Conservation (phyloP, 768 basidiomycete genomes). For the Hygrocybe punicea region DNA sequence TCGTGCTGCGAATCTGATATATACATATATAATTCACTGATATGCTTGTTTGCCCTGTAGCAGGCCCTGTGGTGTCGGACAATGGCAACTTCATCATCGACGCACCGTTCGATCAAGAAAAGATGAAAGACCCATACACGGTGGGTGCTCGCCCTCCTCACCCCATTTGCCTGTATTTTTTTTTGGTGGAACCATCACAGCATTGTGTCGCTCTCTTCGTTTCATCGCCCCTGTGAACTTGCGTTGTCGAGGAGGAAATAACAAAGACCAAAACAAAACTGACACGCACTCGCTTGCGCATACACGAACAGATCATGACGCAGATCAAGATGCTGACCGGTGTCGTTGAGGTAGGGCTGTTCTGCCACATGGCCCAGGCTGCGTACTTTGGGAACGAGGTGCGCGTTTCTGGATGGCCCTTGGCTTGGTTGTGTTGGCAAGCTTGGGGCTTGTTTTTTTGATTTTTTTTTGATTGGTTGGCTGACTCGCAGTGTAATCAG, state of each 20-base stretch:
- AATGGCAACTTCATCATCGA: constrained; percentile 99
- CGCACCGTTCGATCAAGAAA: constrained; percentile 75
- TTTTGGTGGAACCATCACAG: too few species aligned
- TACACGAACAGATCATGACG: constrained; percentile 55
- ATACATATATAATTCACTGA: neutral
- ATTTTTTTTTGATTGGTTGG: neutral
- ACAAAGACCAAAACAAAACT: neutral
- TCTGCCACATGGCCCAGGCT: constrained; percentile 86
- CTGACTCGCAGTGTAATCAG: constrained; percentile 31
- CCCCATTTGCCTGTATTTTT: too few species aligned
- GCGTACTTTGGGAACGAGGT: constrained; percentile 96
- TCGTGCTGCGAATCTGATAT: neutral
- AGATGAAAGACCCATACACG: constrained; percentile 62
- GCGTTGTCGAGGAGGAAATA: too few species aligned
- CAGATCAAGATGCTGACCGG: constrained; percentile 93
- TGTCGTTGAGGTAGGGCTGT: constrained; percentile 98
- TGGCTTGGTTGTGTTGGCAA: too few species aligned
- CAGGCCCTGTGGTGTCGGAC: constrained; percentile 94
- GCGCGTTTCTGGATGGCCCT: constrained; percentile 11
- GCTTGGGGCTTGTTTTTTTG: neutral
- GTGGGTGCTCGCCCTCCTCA: constrained; percentile 44
- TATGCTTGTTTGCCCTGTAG: constrained; percentile 34
- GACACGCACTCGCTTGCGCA: constrained; percentile 8
- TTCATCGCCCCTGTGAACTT: too few species aligned
- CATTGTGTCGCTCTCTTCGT: too few species aligned